Evolutionary conservation across 129 eudicot genomes (phyloP).

Genomic region (Kitagawia praeruptora): DNA sequence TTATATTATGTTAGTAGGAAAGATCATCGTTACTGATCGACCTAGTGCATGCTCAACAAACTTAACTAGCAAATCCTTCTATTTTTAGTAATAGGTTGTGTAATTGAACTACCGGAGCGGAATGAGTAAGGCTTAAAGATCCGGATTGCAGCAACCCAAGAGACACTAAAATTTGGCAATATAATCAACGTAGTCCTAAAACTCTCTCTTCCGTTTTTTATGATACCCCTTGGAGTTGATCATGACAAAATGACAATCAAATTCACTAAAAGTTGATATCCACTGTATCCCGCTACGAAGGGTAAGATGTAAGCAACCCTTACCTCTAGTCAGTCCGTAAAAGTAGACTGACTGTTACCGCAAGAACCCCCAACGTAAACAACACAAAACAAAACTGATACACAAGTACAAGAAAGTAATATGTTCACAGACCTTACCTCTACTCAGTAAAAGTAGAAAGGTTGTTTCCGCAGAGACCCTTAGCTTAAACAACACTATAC

Average conservation of each 20-base stretch:
- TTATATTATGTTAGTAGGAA: slow-evolving; percentile 3
- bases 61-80: not conserved
- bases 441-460: not conserved
- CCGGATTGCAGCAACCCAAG: not conserved
- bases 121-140: not conserved
- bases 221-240: not conserved
- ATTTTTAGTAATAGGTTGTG: not conserved
- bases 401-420: not conserved
- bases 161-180: not conserved
- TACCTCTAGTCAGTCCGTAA: not conserved
- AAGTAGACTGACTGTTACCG: not conserved
- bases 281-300: not conserved
- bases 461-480: not conserved
- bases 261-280: not conserved
- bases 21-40: not conserved
- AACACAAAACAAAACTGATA: not conserved
- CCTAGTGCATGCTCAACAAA: not conserved
- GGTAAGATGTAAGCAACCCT: not conserved
- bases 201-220: not conserved
- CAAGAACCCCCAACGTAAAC: not conserved
- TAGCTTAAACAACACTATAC: not conserved
- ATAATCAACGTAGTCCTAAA: not conserved
- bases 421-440: not conserved
- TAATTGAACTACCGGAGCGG: not conserved
- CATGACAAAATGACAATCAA: not conserved